Evolutionary conservation across 2,329 filamentous ascomycete species (phyloP), one percentile per base, ranked within the genome.

Genomic region (Didymella keratinophila): DNA sequence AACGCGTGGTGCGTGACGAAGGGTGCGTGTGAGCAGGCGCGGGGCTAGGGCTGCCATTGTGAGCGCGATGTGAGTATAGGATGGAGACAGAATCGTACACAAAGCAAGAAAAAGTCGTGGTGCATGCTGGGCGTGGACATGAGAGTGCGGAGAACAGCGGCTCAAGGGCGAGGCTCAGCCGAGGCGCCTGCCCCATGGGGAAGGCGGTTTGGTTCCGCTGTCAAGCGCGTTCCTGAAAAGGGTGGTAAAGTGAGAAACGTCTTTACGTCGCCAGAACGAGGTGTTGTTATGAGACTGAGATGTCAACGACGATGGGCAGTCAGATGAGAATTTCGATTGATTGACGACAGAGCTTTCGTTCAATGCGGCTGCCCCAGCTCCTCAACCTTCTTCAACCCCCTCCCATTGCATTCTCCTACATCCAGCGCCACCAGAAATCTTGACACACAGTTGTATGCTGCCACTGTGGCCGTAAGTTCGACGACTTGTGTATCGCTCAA

Each of bases 391-490:
- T 71, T 74, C 73, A 77, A 72, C 11, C n/a, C 53, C 53, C 63
- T 58, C 47, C 60, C 69, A 63, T 77, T 78, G 62, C 74, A 78
- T 70, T 81, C 79, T 1, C 79, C 79, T 42, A 81, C 90, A 79
- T 95, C 88, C 60, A 96, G 76, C 30, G 92, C 92, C 23, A 96
- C 91, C 68, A 95, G 76, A 71, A 95, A 94, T 54, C 92, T 83
- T 75, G 89, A 93, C 27, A 95, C 91, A 71, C 90, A 93, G 75
- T 96, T 95, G 76, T 95, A 96, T 59, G 86, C 87, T 11, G 90
- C 91, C 55, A 92, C 85, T 34, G 89, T 93, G 41, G 89, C 87
- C 55, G 90, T 93, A 67, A 95, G 83, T 80, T 95, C 92, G 27
- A 95, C 90, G 46, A 93, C 82, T 78, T 93, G 88, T 71, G 83